A percentile compares a stretch with the other conserved stretches of the same genome.
These are phyloP conservation scores for Akanthomyces uredinophilus DNA, from an alignment of 2,329 filamentous ascomycete genomes.

Conservation along the genomic window DNA sequence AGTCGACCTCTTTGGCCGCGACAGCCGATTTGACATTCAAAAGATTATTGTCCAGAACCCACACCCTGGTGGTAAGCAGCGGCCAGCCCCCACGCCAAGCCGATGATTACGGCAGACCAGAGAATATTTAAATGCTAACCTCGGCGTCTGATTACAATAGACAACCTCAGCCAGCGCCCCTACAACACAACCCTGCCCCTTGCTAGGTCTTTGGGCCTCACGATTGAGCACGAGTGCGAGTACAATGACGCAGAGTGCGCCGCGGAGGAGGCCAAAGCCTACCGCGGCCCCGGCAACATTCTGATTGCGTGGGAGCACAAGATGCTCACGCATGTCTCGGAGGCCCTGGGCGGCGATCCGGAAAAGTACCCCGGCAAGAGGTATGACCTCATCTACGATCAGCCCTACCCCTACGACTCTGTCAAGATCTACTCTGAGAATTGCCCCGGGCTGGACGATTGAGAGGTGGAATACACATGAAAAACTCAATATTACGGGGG, in stretches of 20 bases:
- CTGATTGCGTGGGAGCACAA: slow-evolving; percentile 11
- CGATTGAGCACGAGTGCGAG: slow-evolving; percentile 14
- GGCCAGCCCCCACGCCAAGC: neutral
- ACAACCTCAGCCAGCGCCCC: slow-evolving; percentile 9
- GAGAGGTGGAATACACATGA: neutral
- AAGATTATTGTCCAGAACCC: slow-evolving; percentile 50
- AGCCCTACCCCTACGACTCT: slow-evolving; percentile 6
- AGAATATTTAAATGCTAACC: neutral
- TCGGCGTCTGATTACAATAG: neutral
- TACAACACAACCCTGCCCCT: slow-evolving; percentile 15
- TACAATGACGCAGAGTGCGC: slow-evolving; percentile 27
- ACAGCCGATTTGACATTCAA: slow-evolving; percentile 45
- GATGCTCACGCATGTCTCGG: neutral
- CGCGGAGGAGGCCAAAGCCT: slow-evolving; percentile 16
- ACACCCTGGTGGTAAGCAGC: slow-evolving; percentile 32
- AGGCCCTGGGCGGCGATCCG: slow-evolving; percentile 4
- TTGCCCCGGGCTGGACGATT: slow-evolving; percentile 10
- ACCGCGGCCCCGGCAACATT: slow-evolving; percentile 13
- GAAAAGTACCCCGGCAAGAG: neutral
- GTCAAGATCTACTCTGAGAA: neutral
- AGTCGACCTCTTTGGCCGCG: slow-evolving; percentile 44
- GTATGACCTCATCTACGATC: slow-evolving; percentile 10
- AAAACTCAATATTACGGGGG: neutral
- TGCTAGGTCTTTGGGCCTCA: slow-evolving; percentile 8
- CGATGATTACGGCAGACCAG: neutral